phyloP scores from a whole-genome alignment of 305 asterid genomes.

The Plantago coronopus region DNA sequence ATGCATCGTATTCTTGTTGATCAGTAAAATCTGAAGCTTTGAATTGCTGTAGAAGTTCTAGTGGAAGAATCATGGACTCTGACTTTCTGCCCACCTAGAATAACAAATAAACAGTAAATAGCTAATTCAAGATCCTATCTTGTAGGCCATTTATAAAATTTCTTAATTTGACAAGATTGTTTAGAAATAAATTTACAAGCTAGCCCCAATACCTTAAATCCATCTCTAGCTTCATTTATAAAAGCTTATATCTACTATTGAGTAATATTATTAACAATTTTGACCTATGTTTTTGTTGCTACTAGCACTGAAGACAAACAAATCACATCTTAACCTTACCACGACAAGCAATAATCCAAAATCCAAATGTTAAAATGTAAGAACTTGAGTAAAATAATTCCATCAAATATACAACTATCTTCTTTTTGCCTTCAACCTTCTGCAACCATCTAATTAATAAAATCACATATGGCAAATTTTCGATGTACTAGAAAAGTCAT shows the following conservation, averaged over 20 bases:
- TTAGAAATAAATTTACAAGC: too few relatives aligned
- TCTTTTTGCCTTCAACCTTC: background rate
- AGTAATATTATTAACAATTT: background rate
- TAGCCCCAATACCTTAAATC: too few relatives aligned
- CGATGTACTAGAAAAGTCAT: background rate
- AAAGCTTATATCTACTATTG: too few relatives aligned
- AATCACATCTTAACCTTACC: background rate
- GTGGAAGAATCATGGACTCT: conserved; percentile 77
- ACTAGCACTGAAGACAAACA: background rate
- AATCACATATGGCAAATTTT: background rate
- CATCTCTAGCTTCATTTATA: too few relatives aligned
- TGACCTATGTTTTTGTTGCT: background rate
- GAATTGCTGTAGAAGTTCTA: conserved; percentile 94
- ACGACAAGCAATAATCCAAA: conserved; percentile 11
- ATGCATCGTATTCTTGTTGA: conserved; percentile 65
- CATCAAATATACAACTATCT: too few relatives aligned
- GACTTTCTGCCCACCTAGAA: conserved; percentile 74
- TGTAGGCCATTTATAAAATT: background rate
- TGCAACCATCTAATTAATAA: too few relatives aligned
- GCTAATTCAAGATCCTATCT: conserved; percentile 9
- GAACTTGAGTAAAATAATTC: too few relatives aligned
- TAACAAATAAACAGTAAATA: conserved; percentile 1
- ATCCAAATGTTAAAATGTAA: background rate
- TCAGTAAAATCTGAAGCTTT: conserved; percentile 85
- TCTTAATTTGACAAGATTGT: conserved; percentile 1